phyloP scores from a whole-genome alignment of 352 stramenopile species.

The Phytophthora cactorum region DNA sequence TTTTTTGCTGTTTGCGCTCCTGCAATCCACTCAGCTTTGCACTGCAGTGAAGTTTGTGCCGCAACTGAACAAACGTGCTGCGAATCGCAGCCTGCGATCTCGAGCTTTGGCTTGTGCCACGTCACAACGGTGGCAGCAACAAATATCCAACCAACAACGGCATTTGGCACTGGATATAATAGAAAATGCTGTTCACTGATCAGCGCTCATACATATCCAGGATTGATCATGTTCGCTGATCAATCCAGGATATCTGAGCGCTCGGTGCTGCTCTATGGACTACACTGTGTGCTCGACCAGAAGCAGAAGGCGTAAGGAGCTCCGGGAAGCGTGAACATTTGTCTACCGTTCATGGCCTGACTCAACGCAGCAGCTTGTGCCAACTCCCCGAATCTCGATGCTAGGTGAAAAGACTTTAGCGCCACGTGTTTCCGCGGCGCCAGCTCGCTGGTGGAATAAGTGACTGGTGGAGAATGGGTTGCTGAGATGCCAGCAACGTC shows the following conservation, averaged over 20 bases:
- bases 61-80: conserved; percentile 9
- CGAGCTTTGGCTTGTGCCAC: conserved; percentile 11
- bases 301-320: conserved; percentile 11
- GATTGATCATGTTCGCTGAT: not conserved
- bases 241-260: conserved; percentile 9
- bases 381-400: conserved; percentile 16
- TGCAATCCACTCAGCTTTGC: conserved; percentile 5
- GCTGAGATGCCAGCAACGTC: not conserved
- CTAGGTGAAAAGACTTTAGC: conserved; percentile 3
- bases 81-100: conserved; percentile 1
- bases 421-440: conserved; percentile 19
- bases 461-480: conserved; percentile 9
- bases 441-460: conserved; percentile 6
- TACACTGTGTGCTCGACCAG: conserved; percentile 6
- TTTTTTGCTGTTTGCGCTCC: not conserved
- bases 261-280: conserved; percentile 12
- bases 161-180: conserved; percentile 1
- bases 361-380: conserved; percentile 17
- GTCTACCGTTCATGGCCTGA: conserved; percentile 3
- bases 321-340: not conserved
- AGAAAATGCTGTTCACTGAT: not conserved
- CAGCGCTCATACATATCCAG: too few relatives aligned
- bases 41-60: not conserved
- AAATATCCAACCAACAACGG: not conserved
- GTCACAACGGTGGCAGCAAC: conserved; percentile 3